Evolutionary conservation across 148 eudicot species (phyloP), one percentile per base, ranked within the genome.

Genomic region (Camellia sinensis): DNA sequence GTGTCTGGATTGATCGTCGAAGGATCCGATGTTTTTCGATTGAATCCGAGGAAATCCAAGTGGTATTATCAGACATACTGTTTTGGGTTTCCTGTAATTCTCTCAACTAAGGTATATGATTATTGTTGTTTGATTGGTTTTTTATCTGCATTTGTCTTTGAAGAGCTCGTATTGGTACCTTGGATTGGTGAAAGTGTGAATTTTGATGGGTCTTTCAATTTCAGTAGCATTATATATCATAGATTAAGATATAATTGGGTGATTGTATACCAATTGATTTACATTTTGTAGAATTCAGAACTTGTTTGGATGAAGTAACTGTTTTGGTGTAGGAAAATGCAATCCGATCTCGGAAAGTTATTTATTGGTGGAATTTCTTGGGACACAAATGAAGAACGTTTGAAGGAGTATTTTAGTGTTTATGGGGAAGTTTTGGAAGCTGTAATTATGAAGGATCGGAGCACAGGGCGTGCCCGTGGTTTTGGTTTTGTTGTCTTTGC

Each of bases 391-490:
- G 97, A 93, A 84, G 95, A 93, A 44, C 89, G 92, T 2, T 88
- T 93, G 67, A 91, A 87, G 87, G 97, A 91, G 77, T 90, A 93
- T 62, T 93, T 93, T 64, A 85, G 91, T 81, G 48, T 74, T 19
- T 93, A 84, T 83, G 97, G 97, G 10, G 95, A 93, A 83, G 92
- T 91, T 67, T 75, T 91, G 85, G 95, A 91, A 81, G 91, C 95
- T 77, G 93, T 93, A 44, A 91, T 93, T 80, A 93, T 93, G 97
- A 93, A 88, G 79, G 97, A 93, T 89, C 88, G 92, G 56, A 88
- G 87, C 80, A 93, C 92, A 7, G 97, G 97, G 7, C 95, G 97
- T 83, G 95, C 97, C 12, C 88, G 97, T 82, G 97, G 97, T 43
- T 93, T 93, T 62, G 97, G 97, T 22, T 93, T 93, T 81, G 79